Evolutionary conservation across 306 rosid species (phyloP), one percentile per base, ranked within the genome.

Genomic region (Prunus armeniaca): DNA sequence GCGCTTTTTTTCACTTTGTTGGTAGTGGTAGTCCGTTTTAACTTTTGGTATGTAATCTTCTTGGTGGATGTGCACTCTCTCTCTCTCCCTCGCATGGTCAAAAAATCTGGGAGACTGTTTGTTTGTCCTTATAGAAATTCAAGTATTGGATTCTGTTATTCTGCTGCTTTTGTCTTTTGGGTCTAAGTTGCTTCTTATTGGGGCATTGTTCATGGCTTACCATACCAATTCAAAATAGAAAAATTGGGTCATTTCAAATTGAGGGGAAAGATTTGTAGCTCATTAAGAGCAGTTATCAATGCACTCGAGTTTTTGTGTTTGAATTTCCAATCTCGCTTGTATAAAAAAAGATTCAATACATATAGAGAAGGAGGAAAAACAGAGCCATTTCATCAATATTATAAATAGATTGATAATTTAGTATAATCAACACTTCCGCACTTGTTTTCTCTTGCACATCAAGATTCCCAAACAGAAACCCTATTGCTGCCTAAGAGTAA

Each of bases 391-490:
- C 34, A 68, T 62, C 49, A 78, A 79, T 27, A 32, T 28, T 9
- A 52, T 15, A 50, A n/a, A 3, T 32, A 10, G 67, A 67, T 22
- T 52, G 57, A 81, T 84, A 86, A 78, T 83, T 79, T 82, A 76
- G 82, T 72, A 86, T 78, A 81, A 72, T 27, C 98, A 94, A 90
- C 98, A 80, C 98, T 94, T 89, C 98, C 72, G 87, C 91, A 86
- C 84, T 83, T 84, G 87, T 56, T 71, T 85, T 83, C 50, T 81
- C 84, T 67, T 80, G 47, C 80, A 62, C 88, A 85, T 72, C 32
- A 63, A 83, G 76, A 77, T 82, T 93, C 86, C 67, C 56, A 76
- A 66, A 62, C 49, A 65, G 68, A 82, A 79, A 45, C 76, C 80
- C 72, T 51, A 68, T 43, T 60, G 67, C 70, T 74, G 85, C 88